Base-by-base conservation (phyloP, 2,329 filamentous ascomycete genomes). In the Trichoderma endophyticum region DNA sequence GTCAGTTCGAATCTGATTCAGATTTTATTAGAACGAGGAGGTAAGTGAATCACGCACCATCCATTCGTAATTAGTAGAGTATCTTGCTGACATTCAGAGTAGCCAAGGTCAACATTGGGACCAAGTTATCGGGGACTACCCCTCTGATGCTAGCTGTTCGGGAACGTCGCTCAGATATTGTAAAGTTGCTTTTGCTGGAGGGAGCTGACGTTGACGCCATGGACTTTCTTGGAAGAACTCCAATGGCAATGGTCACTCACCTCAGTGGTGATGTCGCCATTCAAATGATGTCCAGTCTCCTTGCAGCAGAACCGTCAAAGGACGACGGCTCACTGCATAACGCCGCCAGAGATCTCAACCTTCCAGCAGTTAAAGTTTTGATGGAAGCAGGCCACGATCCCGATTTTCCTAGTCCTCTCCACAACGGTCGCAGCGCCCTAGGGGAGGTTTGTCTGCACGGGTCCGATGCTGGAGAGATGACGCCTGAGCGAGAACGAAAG, bases 281-380 rank as follows among this genome's bases (percentile, higher is more conserved):
- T 21, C 81, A 83, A 11, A 86, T 89, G 79, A 86, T 89, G 85
- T 81, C 83, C 2, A 84, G 83, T 66, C 79, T 92, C 1, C 82
- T 91, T 6, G 84, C 84, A 0, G 86, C 87, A 0, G 86, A 88
- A 24, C 87, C 88, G 1, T 84, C 86, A 2, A 84, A 83, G 56
- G 89, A 92, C 71, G 90, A 93, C 72, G 90, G 90, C 0, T 91
- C 89, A 1, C 82, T 93, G 3, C 90, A 92, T 75, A 90, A 91
- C 73, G 88, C 90, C 4, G 87, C 90, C 0, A 83, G 88, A 14
- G 85, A 87, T 61, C 82, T 92, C 24, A 88, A 91, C 74, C 74
- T 90, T 0, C 80, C 85, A 14, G 86, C 86, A 1, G 86, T 91
- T 73, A 83, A 84, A 64, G 81, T 89, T 2, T 82, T 93, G 2